Evolutionary conservation across 768 basidiomycete species (phyloP), one percentile per base, ranked within the genome.

Genomic region (Lentinula guzmanii): DNA sequence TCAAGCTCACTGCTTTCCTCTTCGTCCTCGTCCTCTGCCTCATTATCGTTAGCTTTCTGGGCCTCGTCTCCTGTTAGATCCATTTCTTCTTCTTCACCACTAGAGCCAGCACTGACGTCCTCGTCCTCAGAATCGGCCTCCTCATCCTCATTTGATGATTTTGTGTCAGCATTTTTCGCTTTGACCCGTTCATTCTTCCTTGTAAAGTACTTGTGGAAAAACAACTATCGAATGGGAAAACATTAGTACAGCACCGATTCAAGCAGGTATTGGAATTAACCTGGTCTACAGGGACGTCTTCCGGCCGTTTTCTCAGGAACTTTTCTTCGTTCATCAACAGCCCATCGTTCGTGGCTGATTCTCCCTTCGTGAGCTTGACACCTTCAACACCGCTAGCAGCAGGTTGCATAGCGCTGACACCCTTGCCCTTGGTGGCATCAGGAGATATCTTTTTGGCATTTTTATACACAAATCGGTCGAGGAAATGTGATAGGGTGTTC

Each of bases 321-420:
- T 70, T 77, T 50, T 84, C 84, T 42, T 89, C 86, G 68, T 98
- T 95, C 54, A 95, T 84, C 63, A 81, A 69, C 28, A 74, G 76
- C 18, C 68, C 75, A 56, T 70, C 68, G 3, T 75, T 72, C 52
- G 73, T 39, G 18, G 33, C 75, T 34, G 81, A 75, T 61, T 87
- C 84, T 3, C 86, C 86, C 67, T 82, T 85, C 50, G 85, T 70
- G 45, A 93, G 80, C 74, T 89, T 92, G 43, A 93, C 86, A 2
- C 90, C 85, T 2, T 75, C 88, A n/a, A 82, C 65, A 1, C 78
- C 80, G 52, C 81, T 82, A 5, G 90, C 89, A 1, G 87, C 86
- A n/a, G 94, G 94, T 75, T 99, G 96, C 97, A 98, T 98, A 59
- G 91, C 90, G 63, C 89, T 92, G 0, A 85, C 79, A n/a, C 95